A percentile compares a stretch with the other conserved stretches of the same genome.
Conservation (phyloP, 495 filamentous ascomycete genomes). For the Xylaria scruposa region DNA sequence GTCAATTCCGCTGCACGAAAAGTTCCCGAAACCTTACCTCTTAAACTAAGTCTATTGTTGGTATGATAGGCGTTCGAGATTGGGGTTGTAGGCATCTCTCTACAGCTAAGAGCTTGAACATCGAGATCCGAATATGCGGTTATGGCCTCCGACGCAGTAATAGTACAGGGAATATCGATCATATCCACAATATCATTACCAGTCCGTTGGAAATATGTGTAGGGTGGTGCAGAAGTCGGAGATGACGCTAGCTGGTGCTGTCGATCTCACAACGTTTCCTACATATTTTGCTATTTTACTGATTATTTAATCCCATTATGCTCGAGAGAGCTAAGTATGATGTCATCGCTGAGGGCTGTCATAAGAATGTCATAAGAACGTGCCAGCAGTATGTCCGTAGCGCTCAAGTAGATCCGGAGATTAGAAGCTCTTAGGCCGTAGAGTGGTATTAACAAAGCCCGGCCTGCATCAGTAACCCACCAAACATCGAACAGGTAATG, state of each 20-base stretch:
- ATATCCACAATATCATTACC: constrained; percentile 5
- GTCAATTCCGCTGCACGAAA: constrained; percentile 6
- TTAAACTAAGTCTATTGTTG: neutral
- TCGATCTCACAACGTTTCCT: constrained; percentile 5
- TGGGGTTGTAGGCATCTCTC: neutral
- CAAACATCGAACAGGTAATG: neutral
- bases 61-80: neutral
- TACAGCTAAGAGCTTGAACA: neutral
- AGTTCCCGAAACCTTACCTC: neutral
- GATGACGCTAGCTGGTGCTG: neutral
- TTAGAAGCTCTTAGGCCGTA: neutral
- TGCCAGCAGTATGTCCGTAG: neutral
- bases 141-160: neutral
- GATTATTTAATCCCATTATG: neutral
- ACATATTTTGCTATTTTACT: neutral
- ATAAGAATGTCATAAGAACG: neutral
- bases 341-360: constrained; percentile 20
- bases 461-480: neutral
- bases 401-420: neutral
- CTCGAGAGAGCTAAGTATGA: neutral
- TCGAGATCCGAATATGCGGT: neutral
- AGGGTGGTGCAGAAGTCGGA: neutral
- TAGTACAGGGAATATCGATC: constrained; percentile 1
- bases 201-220: constrained; percentile 8
- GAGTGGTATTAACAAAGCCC: neutral